phyloP scores from a whole-genome alignment of 2,329 filamentous ascomycete species.

The Aspergillus puulaauensis region DNA sequence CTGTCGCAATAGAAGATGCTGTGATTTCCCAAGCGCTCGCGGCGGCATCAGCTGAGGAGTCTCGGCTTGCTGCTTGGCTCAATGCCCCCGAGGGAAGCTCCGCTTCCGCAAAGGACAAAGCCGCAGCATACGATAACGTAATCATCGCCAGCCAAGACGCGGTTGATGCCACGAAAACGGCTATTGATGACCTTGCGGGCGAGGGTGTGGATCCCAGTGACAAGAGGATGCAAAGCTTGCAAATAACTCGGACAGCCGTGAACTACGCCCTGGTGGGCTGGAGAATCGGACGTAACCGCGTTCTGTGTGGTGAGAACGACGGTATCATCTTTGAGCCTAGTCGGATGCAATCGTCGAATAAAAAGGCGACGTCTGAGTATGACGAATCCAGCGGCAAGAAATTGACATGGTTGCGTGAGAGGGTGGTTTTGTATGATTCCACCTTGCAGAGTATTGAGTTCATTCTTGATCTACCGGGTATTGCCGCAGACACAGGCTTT shows the following conservation, averaged over 20 bases:
- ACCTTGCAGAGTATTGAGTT: slow-evolving; percentile 88
- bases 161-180: slow-evolving; percentile 87
- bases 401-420: slow-evolving; percentile 78
- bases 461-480: slow-evolving; percentile 83
- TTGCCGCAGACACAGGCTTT: slow-evolving; percentile 78
- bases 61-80: slow-evolving; percentile 50
- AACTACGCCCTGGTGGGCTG: slow-evolving; percentile 94
- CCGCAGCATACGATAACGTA: slow-evolving; percentile 86
- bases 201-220: slow-evolving; percentile 86
- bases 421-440: slow-evolving; percentile 85
- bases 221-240: slow-evolving; percentile 82
- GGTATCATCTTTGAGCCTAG: slow-evolving; percentile 61
- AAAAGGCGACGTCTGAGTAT: slow-evolving; percentile 52
- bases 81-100: slow-evolving; percentile 38
- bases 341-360: slow-evolving; percentile 48
- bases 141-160: slow-evolving; percentile 89
- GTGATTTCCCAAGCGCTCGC: slow-evolving; percentile 83
- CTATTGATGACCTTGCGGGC: slow-evolving; percentile 82
- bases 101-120: slow-evolving; percentile 59
- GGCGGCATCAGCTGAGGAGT: slow-evolving; percentile 60
- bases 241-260: slow-evolving; percentile 88
- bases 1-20: slow-evolving; percentile 88
- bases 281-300: slow-evolving; percentile 89
- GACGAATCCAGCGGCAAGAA: slow-evolving; percentile 72
- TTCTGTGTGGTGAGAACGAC: slow-evolving; percentile 80